Base-by-base conservation (phyloP, 2,329 filamentous ascomycete species). In the Neopestalotiopsis sp. region DNA sequence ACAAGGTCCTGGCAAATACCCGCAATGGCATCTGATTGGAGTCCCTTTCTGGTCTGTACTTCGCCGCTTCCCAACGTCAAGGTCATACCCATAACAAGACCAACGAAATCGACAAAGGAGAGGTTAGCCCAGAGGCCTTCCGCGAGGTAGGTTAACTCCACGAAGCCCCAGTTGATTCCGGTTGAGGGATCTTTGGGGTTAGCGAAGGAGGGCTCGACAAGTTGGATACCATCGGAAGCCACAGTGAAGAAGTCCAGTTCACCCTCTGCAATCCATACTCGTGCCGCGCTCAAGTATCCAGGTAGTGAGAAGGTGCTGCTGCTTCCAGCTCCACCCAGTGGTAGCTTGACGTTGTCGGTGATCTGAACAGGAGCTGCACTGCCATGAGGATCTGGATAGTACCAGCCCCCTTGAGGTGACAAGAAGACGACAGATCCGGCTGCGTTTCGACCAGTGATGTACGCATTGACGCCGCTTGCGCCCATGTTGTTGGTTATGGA, bases 61-160 rank as follows among this genome's bases (percentile, higher is more conserved):
- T 69, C 73, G 42, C 81, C 81, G 40, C 76, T 78, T 13, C 72
- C 78, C 13, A 80, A 76, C 0, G 77, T 79, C 14, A 88, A 76
- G 0, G 73, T 73, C 82, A 89, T 85, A 56, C 85, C 84, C n/a
- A 89, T 81, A 0, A 84, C 78, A 17, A 88, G 78, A 4, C 85
- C 80, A 20, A 86, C 81, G 70, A 85, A 86, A 73, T 87, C 85
- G 40, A 87, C 85, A 68, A 84, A 86, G 62, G 81, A 84, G 67
- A 87, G 81, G 74, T 87, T 86, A 70, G 84, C 83, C 57, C 78
- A 86, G 32, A 86, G 73, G 6, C 77, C 74, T 0, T 79, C 79
- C 0, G 72, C 61, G n/a, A 77, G 83, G 72, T 81, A 82, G 1
- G 84, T 84, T 34, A 87, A 76, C 72, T 87, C 85, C 20, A 85